phyloP scores from a whole-genome alignment of 169 alveolate species.

The Plasmodium blacklocki region DNA sequence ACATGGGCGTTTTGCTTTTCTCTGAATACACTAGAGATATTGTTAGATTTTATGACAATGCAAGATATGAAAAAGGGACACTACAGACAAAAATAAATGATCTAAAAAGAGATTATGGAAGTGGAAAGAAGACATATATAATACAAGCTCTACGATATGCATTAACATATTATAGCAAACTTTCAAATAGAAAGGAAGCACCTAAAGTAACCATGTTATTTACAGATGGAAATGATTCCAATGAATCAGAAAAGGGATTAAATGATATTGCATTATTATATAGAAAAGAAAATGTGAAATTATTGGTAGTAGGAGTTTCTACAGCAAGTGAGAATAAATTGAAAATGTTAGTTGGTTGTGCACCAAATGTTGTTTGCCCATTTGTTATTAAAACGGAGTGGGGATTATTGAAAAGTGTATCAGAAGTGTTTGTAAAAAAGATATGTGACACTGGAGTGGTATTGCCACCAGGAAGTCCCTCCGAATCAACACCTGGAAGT shows the following conservation, averaged over 20 bases:
- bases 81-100: conserved; percentile 24
- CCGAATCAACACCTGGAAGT: conserved; percentile 13
- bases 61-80: conserved; percentile 36
- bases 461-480: conserved; percentile 18
- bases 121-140: conserved; percentile 40
- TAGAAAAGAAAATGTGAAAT: conserved; percentile 55
- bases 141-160: conserved; percentile 35
- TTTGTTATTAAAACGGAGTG: conserved; percentile 57
- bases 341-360: conserved; percentile 38
- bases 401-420: conserved; percentile 19
- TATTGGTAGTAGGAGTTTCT: conserved; percentile 58
- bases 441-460: conserved; percentile 46
- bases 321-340: conserved; percentile 56
- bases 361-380: conserved; percentile 18
- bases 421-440: conserved; percentile 24
- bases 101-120: conserved; percentile 33
- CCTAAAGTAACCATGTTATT: conserved; percentile 62
- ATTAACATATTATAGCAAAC: conserved; percentile 12
- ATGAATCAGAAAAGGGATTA: conserved; percentile 30
- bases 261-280: conserved; percentile 29
- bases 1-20: conserved; percentile 51
- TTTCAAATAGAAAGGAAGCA: conserved; percentile 50
- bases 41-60: conserved; percentile 45
- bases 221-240: conserved; percentile 66
- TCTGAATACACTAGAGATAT: conserved; percentile 39